Evolutionary conservation across 495 filamentous ascomycete species (phyloP), one percentile per base, ranked within the genome.

Genomic region (Opeltia flavorubescens): DNA sequence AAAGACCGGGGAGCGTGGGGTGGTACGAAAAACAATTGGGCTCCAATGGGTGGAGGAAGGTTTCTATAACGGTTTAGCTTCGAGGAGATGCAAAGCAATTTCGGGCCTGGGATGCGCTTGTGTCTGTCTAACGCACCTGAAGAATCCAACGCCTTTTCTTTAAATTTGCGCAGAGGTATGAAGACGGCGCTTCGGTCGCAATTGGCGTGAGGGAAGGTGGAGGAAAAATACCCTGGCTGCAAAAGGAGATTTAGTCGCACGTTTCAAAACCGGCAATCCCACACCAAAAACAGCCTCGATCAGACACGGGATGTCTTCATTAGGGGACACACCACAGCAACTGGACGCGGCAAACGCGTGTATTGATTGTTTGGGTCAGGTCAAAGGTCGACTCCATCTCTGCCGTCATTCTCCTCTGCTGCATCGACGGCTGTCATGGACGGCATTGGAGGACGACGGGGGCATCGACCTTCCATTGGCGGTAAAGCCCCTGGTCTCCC

Each of bases 1-100:
- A n/a, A 39, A 23, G 23, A 31, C 39, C 44, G 40, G 21, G 41
- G 44, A 39, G 47, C 38, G 52, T 13, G 46, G 45, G 39, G 48
- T 55, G 52, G 29, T 24, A 51, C 52, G 41, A 46, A 33, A 7
- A 40, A 29, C 47, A 43, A 50, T 51, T 51, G 52, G 52, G 52
- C 49, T 50, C 47, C 51, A 53, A 53, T 53, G 47, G 47, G 43
- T 47, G 47, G 20, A 30, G 33, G 21, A 41, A 48, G 20, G 35
- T 18, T 6, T 30, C 46, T 48, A 40, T 39, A 42, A 46, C n/a
- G 21, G 34, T 34, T 46, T 46, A 36, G 34, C 44, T 46, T 46
- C 20, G 44, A 34, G 15, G 21, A 41, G 21, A 41, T 25, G 38
- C 38, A 18, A 21, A 21, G 18, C n/a, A n/a, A n/a, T n/a, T n/a